Evolutionary conservation across 1,284 basidiomycete genomes (phyloP), one percentile per base, ranked within the genome.

Genomic region (Paramarasmius palmivorus): DNA sequence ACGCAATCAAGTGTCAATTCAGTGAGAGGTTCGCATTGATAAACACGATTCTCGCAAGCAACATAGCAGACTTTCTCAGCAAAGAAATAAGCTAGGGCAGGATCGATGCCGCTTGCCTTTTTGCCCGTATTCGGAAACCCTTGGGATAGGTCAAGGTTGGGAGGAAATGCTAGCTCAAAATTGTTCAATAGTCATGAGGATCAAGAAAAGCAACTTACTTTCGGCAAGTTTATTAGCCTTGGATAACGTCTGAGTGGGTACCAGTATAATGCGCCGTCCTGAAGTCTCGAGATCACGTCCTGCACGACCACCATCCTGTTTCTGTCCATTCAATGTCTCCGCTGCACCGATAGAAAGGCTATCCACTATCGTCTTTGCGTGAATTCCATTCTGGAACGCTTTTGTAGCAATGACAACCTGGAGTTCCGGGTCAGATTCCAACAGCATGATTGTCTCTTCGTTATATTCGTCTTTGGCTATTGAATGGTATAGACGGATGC

Each of bases 331-430:
- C 14, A 25, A 22, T 2, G 49, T 50, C 3, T 50, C 25, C n/a
- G 22, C 19, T 6, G 15, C 19, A 15, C 42, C 50, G 7, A 46
- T 35, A 1, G 20, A 15, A 3, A 52, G 45, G 34, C 50, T 52
- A n/a, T 52, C 32, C 12, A 15, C 14, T 2, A 52, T 1, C 12
- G 32, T 35, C 9, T 46, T 35, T 19, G 50, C 42, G 12, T 52
- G 41, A 3, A 52, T 52, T 3, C 42, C 50, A 7, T 23, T 15
- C 2, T n/a, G 32, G 23, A 52, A 38, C 3, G 42, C 50, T 19
- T 52, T 46, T 15, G 50, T 52, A 20, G 50, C 35, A 15, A 52
- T 52, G 6, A 46, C 20, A n/a, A 52, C 23, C 35, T 52, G 42
- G 22, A 41, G 25, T 10, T 35, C 9, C 4, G 32, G 19, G 32